Evolutionary conservation across 805 yeast species (phyloP), one percentile per base, ranked within the genome.

Genomic region (Sporopachydermia lactativora): DNA sequence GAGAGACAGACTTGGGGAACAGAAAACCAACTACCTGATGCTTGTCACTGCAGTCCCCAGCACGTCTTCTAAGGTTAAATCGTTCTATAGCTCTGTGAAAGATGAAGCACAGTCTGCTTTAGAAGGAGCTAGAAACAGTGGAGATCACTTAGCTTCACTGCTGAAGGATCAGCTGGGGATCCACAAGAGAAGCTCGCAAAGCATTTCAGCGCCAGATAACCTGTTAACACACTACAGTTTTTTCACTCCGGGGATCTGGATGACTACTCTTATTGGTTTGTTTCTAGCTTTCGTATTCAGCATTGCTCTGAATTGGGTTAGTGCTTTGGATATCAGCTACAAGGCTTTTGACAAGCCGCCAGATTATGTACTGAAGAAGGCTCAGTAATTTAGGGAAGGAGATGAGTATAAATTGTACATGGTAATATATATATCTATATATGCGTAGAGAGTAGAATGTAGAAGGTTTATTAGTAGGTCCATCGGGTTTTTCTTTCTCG

Each of bases 171-270:
- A 24, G n/a, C 31, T 24, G n/a, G n/a, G n/a, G 13, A 8, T 24
- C 13, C 8, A 24, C 31, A 24, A 24, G 31, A 8, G 31, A 24
- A 8, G 13, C 8, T 24, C 31, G n/a, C 13, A 24, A 8, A n/a
- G n/a, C 13, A 8, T 8, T 8, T 24, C 8, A 8, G 13, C 8
- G 31, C 13, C 37, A n/a, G 58, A 64, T 8, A 68, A 69, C 42
- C 59, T 81, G 42, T 80, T 82, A 57, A 70, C 74, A 43, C 64
- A 68, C 45, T 82, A 81, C 58, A 71, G 71, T 51, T 79, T 75
- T 56, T 81, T 84, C 64, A 70, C 85, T 8, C 77, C 88, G 13
- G 96, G 95, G 15, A 65, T 89, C 44, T 75, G 83, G 61, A 80
- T 81, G 77, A 70, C 80, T 42, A 60, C 80, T 44, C 58, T 88